Evolutionary conservation across 2,329 filamentous ascomycete genomes (phyloP).

Genomic region (Aspergillus costaricaensis): DNA sequence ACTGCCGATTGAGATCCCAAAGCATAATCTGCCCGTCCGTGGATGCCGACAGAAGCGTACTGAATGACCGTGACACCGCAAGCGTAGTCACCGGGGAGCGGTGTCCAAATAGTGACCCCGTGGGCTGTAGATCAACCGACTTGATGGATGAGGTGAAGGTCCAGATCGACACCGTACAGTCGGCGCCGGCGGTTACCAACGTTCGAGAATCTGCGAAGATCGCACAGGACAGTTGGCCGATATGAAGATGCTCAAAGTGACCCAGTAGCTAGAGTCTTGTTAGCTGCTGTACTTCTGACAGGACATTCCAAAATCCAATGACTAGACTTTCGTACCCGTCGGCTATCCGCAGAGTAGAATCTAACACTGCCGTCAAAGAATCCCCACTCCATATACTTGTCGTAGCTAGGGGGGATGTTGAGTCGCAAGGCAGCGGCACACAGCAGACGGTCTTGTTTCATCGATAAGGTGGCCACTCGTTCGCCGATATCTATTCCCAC

Average conservation of each 20-base stretch:
- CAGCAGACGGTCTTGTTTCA: conserved; percentile 78
- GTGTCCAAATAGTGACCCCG: conserved; percentile 85
- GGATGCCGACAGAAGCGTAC: conserved; percentile 80
- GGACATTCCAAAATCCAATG: neutral
- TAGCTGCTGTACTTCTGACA: neutral
- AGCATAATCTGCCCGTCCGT: conserved; percentile 80
- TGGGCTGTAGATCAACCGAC: conserved; percentile 74
- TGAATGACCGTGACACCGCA: conserved; percentile 83
- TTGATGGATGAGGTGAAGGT: conserved; percentile 67
- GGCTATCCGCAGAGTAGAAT: conserved; percentile 82
- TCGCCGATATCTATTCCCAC: conserved; percentile 64
- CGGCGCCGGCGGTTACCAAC: conserved; percentile 85
- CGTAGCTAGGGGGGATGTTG: conserved; percentile 81
- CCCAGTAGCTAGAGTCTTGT: conserved; percentile 61
- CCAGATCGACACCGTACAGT: conserved; percentile 88
- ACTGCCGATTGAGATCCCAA: conserved; percentile 91
- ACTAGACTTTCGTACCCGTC: conserved; percentile 57
- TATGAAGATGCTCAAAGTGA: conserved; percentile 90
- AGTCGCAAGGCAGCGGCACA: conserved; percentile 82
- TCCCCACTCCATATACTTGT: conserved; percentile 94
- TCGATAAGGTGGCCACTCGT: conserved; percentile 73
- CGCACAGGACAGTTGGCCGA: conserved; percentile 81
- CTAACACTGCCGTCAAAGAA: conserved; percentile 90
- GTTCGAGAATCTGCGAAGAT: conserved; percentile 87
- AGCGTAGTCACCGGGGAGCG: conserved; percentile 79